Base-by-base conservation (phyloP, 805 yeast genomes). In the Ogataea thermomethanolica region DNA sequence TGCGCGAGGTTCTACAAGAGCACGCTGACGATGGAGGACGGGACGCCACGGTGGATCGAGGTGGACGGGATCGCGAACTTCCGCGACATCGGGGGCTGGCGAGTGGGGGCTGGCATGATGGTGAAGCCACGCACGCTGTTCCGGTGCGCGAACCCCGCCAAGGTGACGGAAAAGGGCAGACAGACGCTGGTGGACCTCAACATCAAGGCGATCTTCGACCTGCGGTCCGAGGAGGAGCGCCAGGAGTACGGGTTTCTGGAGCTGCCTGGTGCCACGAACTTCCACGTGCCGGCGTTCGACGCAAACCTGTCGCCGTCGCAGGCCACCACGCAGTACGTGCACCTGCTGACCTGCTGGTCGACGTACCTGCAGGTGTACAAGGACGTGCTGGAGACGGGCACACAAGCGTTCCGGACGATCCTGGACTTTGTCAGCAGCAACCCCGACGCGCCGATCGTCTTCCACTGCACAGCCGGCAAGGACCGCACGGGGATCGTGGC, bases 381-480 rank as follows among this genome's bases (percentile, higher is more conserved):
- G 39, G 76, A 76, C 39, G 74, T 84, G 50, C 57, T 86, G 37
- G 64, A 58, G 4, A 51, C 62, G 15, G 89, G 87, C 0, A 57
- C 61, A 1, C 57, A 53, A 4, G 66, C 76, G 5, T 81, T 74
- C 54, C 67, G 64, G 33, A 55, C 57, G 7, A 70, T 86, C 24
- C 75, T 85, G 51, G 59, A 64, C 33, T 76, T 68, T 52, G 64
- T 87, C 33, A 66, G 79, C 33, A 86, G 82, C 42, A 58, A 67
- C 29, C 72, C 78, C 3, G 59, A 64, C n/a, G 65, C 63, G 14
- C 73, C 76, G 2, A 63, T 87, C 43, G 61, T 82, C 8, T 76
- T 80, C 59, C 91, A 85, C 56, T 87, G 95, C 62, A 77, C 90
- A 4, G 91, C 91, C 1, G 95, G 95, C 2, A 87, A 86, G 58